Conservation (phyloP, 2,329 filamentous ascomycete genomes). For the Mycocentrospora acerina region DNA sequence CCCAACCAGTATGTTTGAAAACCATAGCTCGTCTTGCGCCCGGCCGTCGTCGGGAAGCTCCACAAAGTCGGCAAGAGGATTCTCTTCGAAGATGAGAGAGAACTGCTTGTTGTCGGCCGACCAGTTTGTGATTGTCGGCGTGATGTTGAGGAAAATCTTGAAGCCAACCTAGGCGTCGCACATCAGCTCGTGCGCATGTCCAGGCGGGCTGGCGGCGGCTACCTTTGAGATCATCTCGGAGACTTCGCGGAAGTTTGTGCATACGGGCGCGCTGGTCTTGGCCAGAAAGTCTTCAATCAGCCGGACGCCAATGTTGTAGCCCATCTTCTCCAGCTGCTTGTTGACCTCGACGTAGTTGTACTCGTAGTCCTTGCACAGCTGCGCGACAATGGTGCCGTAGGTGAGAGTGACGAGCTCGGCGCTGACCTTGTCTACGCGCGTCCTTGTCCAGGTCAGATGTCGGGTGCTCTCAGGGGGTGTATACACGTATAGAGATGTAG, state of each 20-base stretch:
- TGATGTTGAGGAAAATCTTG: slow-evolving; percentile 98
- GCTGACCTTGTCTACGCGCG: slow-evolving; percentile 95
- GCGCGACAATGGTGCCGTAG: slow-evolving; percentile 95
- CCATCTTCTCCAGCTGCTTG: slow-evolving; percentile 98
- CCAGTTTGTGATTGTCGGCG: slow-evolving; percentile 92
- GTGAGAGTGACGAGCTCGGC: slow-evolving; percentile 96
- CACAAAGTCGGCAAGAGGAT: slow-evolving; percentile 94
- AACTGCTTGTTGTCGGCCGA: slow-evolving; percentile 95
- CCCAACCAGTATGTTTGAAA: slow-evolving; percentile 94
- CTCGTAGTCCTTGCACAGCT: slow-evolving; percentile 95
- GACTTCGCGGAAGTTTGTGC: slow-evolving; percentile 90
- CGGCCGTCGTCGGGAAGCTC: slow-evolving; percentile 94
- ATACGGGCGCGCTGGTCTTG: slow-evolving; percentile 87
- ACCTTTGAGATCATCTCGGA: slow-evolving; percentile 96
- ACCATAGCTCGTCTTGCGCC: slow-evolving; percentile 97
- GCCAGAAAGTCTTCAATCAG: slow-evolving; percentile 97
- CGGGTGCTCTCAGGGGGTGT: no score
- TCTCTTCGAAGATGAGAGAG: slow-evolving; percentile 94
- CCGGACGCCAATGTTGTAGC: slow-evolving; percentile 95
- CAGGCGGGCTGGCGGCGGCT: not conserved
- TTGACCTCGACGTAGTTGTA: slow-evolving; percentile 94
- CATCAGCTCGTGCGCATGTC: not conserved
- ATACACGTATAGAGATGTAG: no score
- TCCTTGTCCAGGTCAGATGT: slow-evolving; percentile 60
- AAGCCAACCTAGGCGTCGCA: slow-evolving; percentile 73